A percentile compares a stretch with the other conserved stretches of the same genome.
These are phyloP conservation scores for Ceriops decandra DNA, from an alignment of 345 rosid species.

Conservation along the genomic window DNA sequence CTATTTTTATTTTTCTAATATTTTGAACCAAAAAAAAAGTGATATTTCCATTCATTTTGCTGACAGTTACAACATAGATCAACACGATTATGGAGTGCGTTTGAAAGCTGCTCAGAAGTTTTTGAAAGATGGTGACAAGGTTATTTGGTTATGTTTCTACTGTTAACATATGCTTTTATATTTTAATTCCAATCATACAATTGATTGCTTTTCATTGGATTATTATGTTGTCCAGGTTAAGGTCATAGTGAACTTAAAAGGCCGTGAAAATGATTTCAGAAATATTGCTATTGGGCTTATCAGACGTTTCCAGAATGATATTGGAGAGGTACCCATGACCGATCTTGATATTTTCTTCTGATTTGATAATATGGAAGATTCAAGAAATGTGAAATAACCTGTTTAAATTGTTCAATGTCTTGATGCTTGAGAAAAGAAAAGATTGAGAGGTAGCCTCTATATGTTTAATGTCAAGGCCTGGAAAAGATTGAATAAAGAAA, in stretches of 20 bases:
- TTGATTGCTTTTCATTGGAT: conserved; percentile 9
- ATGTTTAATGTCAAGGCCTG: not conserved
- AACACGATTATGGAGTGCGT: conserved; percentile 87
- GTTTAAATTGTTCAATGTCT: not conserved
- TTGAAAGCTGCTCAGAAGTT: conserved; percentile 79
- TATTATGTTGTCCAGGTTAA: conserved; percentile 61
- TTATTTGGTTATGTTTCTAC: conserved; percentile 22
- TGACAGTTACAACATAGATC: conserved; percentile 83
- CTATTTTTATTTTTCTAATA: not conserved
- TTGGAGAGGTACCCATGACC: conserved; percentile 66
- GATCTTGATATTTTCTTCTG: not conserved
- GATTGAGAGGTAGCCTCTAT: not conserved
- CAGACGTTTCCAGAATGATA: conserved; percentile 74
- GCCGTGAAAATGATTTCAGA: conserved; percentile 87
- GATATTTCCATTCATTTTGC: conserved; percentile 14
- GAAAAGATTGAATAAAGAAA: not conserved
- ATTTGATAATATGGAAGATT: not conserved
- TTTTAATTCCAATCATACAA: not conserved
- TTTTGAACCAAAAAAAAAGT: not conserved
- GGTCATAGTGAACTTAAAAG: conserved; percentile 83
- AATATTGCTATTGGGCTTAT: conserved; percentile 84
- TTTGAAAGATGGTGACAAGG: conserved; percentile 94
- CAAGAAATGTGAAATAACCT: not conserved
- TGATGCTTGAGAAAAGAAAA: not conserved
- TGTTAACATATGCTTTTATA: not conserved